Base-by-base conservation (phyloP, 192 early-diverging fungal genomes). In the Neocallimastix lanati region DNA sequence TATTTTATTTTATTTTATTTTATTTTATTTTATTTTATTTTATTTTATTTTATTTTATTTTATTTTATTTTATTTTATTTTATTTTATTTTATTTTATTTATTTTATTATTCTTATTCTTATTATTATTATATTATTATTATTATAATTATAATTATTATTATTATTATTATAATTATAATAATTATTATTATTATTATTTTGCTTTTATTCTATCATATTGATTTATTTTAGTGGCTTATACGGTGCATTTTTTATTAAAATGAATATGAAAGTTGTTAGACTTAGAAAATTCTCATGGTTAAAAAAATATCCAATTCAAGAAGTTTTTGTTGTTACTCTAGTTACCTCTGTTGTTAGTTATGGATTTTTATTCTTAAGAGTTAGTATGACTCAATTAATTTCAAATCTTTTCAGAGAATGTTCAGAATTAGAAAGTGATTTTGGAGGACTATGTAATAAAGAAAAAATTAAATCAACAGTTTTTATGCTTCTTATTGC, bases 381-480 rank as follows among this genome's bases (percentile, higher is more conserved):
- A 76, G 88, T 96, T 29, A 92, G 93, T 80, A 88, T 91, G 13
- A 92, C 88, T n/a, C 93, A 96, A 80, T 88, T 99, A 78, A 88
- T 96, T 6, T 91, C 92, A 18, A 91, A 90, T 80, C 87, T 99
- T 76, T 98, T 99, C 83, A 90, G 92, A 29, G 97, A 97, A 80
- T 99, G 97, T 78, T 88, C 88, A 12, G 81, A 78, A 29, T 80
- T 81, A 77, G 87, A 87, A 29, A 76, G 30, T n/a, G 82, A 82
- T 76, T 88, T 88, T 79, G 50, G 33, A 6, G 30, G 80, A 2
- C n/a, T 80, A 6, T 80, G 80, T 78, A 82, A 82, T 84, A 81
- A 85, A 88, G 77, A 87, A 86, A 78, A 84, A 81, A 28, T 86
- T 78, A 80, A 82, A 16, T 82, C 82, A 29, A 81, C 84, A 79